phyloP scores from a whole-genome alignment of 2,329 filamentous ascomycete genomes.

The Xylaria sp. region DNA sequence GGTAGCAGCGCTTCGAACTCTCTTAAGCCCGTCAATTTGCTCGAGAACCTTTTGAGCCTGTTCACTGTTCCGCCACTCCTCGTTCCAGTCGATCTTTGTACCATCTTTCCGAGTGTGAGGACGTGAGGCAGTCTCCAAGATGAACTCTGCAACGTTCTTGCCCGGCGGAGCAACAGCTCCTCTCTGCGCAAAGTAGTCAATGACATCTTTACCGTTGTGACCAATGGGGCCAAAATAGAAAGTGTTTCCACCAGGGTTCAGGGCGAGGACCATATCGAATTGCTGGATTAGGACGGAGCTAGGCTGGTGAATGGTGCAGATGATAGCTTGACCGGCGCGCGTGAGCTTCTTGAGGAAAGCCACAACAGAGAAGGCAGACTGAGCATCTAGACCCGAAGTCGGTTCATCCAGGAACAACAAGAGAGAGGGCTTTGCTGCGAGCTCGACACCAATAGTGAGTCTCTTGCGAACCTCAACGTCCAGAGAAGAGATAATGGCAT shows the following conservation, averaged over 20 bases:
- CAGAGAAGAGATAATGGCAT: conserved; percentile 59
- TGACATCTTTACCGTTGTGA: conserved; percentile 57
- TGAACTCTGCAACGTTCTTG: conserved; percentile 46
- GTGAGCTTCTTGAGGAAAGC: conserved; percentile 64
- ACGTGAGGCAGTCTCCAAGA: conserved; percentile 41
- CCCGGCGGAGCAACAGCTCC: conserved; percentile 59
- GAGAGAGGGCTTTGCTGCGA: conserved; percentile 63
- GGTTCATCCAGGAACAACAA: conserved; percentile 69
- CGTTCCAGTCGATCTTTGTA: conserved; percentile 60
- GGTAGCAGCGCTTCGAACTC: conserved; percentile 22
- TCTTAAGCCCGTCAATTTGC: conserved; percentile 60
- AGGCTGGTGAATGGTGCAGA: conserved; percentile 71
- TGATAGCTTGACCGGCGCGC: conserved; percentile 61
- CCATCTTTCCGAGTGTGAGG: conserved; percentile 34
- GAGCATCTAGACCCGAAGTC: conserved; percentile 64
- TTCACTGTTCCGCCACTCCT: conserved; percentile 64
- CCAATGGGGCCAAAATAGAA: conserved; percentile 72
- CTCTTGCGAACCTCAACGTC: conserved; percentile 67
- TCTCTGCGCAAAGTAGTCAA: conserved; percentile 62
- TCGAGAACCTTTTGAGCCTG: conserved; percentile 53
- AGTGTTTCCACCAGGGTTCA: conserved; percentile 63
- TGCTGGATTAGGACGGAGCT: conserved; percentile 64
- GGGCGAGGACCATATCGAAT: conserved; percentile 67
- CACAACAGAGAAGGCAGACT: conserved; percentile 63
- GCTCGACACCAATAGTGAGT: conserved; percentile 67